Evolutionary conservation across 2,329 filamentous ascomycete species (phyloP).

Genomic region (Corynespora cassiicola): DNA sequence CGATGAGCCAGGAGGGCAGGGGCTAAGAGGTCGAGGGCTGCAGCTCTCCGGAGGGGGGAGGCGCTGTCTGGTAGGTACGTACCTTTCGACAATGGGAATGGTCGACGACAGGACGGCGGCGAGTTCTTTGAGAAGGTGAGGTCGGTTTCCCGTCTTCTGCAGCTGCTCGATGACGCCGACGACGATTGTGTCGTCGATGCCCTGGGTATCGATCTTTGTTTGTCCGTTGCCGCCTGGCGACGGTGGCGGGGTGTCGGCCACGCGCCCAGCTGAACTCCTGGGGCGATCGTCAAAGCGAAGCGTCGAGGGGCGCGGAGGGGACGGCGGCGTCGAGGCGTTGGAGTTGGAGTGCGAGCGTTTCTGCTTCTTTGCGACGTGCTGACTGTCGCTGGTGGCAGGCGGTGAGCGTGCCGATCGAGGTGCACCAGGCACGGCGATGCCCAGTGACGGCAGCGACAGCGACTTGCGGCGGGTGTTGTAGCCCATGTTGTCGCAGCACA

Average conservation of each 20-base stretch:
- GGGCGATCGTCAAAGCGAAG: constrained; percentile 57
- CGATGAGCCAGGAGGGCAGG: constrained; percentile 19
- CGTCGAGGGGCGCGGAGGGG: constrained; percentile 52
- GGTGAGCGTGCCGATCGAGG: constrained; percentile 63
- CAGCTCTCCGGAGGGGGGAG: too few relatives aligned
- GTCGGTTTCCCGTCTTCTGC: constrained; percentile 87
- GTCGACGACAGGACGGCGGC: constrained; percentile 77
- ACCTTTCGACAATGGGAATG: constrained; percentile 90
- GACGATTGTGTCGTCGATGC: constrained; percentile 94
- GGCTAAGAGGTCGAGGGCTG: too few relatives aligned
- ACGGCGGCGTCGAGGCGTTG: constrained; percentile 49
- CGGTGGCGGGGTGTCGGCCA: constrained; percentile 77
- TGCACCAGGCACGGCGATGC: constrained; percentile 75
- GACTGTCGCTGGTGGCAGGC: constrained; percentile 62
- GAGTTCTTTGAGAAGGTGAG: constrained; percentile 93
- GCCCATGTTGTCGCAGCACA: constrained; percentile 66
- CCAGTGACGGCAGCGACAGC: constrained; percentile 87
- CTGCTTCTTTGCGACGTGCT: constrained; percentile 64
- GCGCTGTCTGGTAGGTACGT: too few relatives aligned
- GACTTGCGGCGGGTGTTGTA: constrained; percentile 98
- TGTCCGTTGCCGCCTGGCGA: constrained; percentile 65
- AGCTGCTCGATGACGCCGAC: constrained; percentile 88
- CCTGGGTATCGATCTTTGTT: constrained; percentile 75
- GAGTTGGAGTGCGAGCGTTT: constrained; percentile 75
- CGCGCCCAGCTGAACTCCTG: constrained; percentile 52